Conservation (phyloP, 2,329 filamentous ascomycete species). For the Ophioceras dolichostomum region DNA sequence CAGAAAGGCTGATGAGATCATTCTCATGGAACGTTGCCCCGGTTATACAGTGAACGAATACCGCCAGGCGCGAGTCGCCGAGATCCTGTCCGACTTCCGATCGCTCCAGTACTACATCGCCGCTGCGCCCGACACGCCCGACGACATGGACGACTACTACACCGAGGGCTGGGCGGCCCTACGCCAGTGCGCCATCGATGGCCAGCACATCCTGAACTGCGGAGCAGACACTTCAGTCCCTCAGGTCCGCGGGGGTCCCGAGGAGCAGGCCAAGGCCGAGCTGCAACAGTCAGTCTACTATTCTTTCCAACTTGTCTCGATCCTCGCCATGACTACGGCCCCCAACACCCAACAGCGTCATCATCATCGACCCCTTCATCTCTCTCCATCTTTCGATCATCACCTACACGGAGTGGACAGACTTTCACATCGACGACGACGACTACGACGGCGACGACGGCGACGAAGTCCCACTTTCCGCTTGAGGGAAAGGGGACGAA, state of each 20-base stretch:
- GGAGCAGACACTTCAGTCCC: slow-evolving; percentile 50
- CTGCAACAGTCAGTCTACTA: slow-evolving; percentile 45
- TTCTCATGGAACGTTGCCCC: not conserved
- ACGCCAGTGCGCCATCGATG: slow-evolving; percentile 49
- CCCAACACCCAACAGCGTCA: too few species aligned
- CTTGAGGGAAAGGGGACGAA: too few species aligned
- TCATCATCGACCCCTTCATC: too few species aligned
- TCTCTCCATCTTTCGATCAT: too few species aligned
- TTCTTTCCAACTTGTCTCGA: not conserved
- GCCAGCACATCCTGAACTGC: slow-evolving; percentile 52
- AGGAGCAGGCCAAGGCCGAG: slow-evolving; percentile 50
- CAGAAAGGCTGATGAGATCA: too few species aligned
- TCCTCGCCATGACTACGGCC: too few species aligned
- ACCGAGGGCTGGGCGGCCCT: slow-evolving; percentile 51
- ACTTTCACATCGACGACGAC: too few species aligned
- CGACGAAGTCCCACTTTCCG: too few species aligned
- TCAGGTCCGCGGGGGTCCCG: slow-evolving; percentile 34
- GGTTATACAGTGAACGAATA: slow-evolving; percentile 41
- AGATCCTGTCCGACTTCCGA: slow-evolving; percentile 49
- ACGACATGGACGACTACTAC: slow-evolving; percentile 45
- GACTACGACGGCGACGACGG: too few species aligned
- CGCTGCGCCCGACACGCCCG: slow-evolving; percentile 39
- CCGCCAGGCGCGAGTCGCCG: slow-evolving; percentile 46
- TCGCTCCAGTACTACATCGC: slow-evolving; percentile 51
- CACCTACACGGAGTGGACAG: too few species aligned